Evolutionary conservation across 2,329 filamentous ascomycete genomes (phyloP).

Genomic region (Plectosphaerella sp.): DNA sequence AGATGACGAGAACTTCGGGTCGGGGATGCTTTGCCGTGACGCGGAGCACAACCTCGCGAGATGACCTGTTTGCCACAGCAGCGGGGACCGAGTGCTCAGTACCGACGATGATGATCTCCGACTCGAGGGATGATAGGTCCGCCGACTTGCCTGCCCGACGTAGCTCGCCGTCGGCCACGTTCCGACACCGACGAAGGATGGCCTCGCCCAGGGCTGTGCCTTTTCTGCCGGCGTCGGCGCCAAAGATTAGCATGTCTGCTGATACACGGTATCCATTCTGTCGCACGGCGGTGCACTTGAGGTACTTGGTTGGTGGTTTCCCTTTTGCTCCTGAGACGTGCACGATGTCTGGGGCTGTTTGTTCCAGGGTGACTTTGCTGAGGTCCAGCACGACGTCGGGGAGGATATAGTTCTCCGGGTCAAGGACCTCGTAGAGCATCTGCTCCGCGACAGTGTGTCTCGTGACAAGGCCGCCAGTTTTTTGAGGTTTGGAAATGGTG

Average conservation of each 20-base stretch:
- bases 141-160: neutral
- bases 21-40: constrained; percentile 1
- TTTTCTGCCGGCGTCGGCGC: neutral
- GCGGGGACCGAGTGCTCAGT: constrained; percentile 2
- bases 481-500: neutral
- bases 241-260: constrained; percentile 1
- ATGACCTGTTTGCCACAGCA: neutral
- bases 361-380: constrained; percentile 1
- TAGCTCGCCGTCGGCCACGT: constrained; percentile 1
- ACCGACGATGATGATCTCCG: constrained; percentile 4
- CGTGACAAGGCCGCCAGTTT: constrained; percentile 2
- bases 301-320: constrained; percentile 2
- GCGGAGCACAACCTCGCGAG: constrained; percentile 1
- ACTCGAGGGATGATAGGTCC: neutral
- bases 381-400: constrained; percentile 5
- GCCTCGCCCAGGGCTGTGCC: neutral
- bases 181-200: neutral
- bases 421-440: constrained; percentile 4
- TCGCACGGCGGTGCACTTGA: constrained; percentile 3
- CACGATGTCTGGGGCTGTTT: neutral
- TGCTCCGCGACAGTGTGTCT: constrained; percentile 2
- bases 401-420: constrained; percentile 5
- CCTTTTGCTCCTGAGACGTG: constrained; percentile 1
- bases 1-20: neutral
- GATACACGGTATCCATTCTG: constrained; percentile 2